phyloP scores from a whole-genome alignment of 495 filamentous ascomycete genomes.

The Rostrohypoxylon terebratum region DNA sequence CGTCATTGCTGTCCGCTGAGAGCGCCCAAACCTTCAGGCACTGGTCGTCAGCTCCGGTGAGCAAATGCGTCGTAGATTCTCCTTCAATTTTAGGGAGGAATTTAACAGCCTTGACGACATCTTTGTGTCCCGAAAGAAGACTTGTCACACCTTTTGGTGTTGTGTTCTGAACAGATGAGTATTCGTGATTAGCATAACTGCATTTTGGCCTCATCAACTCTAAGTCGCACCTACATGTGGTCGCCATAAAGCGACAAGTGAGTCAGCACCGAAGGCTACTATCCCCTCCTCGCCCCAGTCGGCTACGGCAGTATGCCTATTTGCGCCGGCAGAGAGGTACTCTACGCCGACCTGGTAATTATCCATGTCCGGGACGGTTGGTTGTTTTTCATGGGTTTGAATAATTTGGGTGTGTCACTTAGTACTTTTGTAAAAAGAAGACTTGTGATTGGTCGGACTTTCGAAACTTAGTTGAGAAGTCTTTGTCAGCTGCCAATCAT shows the following conservation, averaged over 20 bases:
- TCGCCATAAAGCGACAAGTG: conserved; percentile 89
- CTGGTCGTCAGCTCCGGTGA: conserved; percentile 87
- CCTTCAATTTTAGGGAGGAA: conserved; percentile 71
- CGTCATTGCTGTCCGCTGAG: conserved; percentile 37
- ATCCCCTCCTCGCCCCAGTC: conserved; percentile 85
- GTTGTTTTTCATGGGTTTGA: conserved; percentile 13
- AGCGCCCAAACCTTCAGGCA: conserved; percentile 79
- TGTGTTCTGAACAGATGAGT: conserved; percentile 56
- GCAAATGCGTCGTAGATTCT: conserved; percentile 64
- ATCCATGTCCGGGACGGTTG: conserved; percentile 27
- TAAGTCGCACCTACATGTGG: conserved; percentile 71
- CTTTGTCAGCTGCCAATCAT: conserved; percentile 20
- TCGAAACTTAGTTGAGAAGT: conserved; percentile 36
- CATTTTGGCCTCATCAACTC: neutral
- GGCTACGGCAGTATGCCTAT: conserved; percentile 87
- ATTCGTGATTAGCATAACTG: conserved; percentile 34
- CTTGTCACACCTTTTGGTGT: conserved; percentile 68
- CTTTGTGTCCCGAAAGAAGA: conserved; percentile 83
- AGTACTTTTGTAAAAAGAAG: conserved; percentile 25
- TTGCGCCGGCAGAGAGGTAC: conserved; percentile 88
- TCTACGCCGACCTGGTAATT: conserved; percentile 48
- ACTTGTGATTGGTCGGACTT: conserved; percentile 34
- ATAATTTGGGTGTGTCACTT: conserved; percentile 1
- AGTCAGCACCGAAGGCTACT: conserved; percentile 89
- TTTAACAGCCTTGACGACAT: conserved; percentile 84